Percentiles rank a stretch among this genome's conserved stretches.
These are phyloP conservation scores for Tuber indicum DNA, from an alignment of 495 filamentous ascomycete species.

Conservation along the genomic window DNA sequence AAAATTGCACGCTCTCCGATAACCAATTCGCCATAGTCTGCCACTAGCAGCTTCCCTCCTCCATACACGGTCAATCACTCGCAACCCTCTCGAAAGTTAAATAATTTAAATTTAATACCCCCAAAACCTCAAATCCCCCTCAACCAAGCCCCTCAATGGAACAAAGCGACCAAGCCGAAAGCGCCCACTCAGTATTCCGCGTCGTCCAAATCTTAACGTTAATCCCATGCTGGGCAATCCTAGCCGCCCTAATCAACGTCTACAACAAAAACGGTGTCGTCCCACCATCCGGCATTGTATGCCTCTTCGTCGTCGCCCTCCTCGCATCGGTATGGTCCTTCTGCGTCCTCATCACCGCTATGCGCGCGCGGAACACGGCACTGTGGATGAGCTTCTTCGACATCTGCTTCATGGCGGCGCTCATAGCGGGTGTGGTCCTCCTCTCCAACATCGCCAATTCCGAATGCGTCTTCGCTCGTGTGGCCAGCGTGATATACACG, in stretches of 20 bases:
- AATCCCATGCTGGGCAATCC: conserved; percentile 35
- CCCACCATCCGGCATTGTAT: conserved; percentile 23
- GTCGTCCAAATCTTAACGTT: conserved; percentile 37
- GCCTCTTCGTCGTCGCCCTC: conserved; percentile 37
- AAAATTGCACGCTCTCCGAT: background rate
- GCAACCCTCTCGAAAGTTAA: background rate
- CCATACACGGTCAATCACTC: background rate
- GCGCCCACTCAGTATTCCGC: conserved; percentile 27
- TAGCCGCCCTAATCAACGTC: conserved; percentile 27
- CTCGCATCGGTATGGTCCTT: conserved; percentile 40
- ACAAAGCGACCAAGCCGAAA: conserved; percentile 18
- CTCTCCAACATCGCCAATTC: conserved; percentile 28
- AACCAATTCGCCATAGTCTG: background rate
- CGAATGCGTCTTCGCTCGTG: conserved; percentile 13
- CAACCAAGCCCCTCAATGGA: conserved; percentile 10
- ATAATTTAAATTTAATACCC: background rate
- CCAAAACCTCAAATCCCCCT: background rate
- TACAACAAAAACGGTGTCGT: conserved; percentile 19
- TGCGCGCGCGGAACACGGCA: conserved; percentile 38
- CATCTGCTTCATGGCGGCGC: conserved; percentile 19
- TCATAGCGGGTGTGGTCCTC: conserved; percentile 35
- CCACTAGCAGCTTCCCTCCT: background rate
- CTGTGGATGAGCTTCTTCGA: conserved; percentile 37
- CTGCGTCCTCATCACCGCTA: conserved; percentile 32
- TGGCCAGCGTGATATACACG: conserved; percentile 5